Evolutionary conservation across 2,329 filamentous ascomycete species (phyloP), one percentile per base, ranked within the genome.

Genomic region (Sporothrix schenckii): DNA sequence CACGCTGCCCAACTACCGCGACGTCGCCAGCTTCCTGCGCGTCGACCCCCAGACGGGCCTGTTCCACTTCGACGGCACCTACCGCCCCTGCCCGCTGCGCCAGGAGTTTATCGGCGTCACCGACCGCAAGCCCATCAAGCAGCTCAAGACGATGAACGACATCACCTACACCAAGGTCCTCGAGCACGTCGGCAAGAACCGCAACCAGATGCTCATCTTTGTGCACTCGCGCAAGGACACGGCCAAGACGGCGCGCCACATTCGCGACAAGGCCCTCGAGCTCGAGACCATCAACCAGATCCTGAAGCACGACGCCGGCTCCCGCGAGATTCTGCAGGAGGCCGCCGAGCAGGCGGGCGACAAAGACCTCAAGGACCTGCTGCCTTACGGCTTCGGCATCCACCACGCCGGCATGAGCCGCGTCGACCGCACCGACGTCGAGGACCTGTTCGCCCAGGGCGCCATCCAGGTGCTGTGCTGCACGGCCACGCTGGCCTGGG

Each of bases 131-230:
- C 92, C 95, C 6, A 99, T 99, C 82, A 99, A 98, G 81, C 95
- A 99, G 80, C 84, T 99, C 69, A 97, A 98, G 85, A 96, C 92
- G 0, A 99, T 99, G 95, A 99, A 99, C 77, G 95, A 99, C 76
- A 94, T 99, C 69, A 97, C 93, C 71, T 99, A 99, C 80, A 96
- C 90, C 74, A 99, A 99, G 80, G 94, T 97, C 39, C 87, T 99
- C 69, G 95, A 99, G 80, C 94, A 98, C 78, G 94, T 97, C 41
- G 95, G 95, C 7, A 90, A 91, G 71, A 91, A 96, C 77, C 89
- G 92, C 73, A 97, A 99, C 76, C 95, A 99, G 80, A 97, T 99
- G 94, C 88, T 99, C 52, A 97, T 99, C 72, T 99, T 99, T 77
- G 95, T 99, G 6, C 96, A 99, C 79, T 99, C 96, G 49, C 88